phyloP scores from a whole-genome alignment of 345 rosid species.

The Ceriops tagal region DNA sequence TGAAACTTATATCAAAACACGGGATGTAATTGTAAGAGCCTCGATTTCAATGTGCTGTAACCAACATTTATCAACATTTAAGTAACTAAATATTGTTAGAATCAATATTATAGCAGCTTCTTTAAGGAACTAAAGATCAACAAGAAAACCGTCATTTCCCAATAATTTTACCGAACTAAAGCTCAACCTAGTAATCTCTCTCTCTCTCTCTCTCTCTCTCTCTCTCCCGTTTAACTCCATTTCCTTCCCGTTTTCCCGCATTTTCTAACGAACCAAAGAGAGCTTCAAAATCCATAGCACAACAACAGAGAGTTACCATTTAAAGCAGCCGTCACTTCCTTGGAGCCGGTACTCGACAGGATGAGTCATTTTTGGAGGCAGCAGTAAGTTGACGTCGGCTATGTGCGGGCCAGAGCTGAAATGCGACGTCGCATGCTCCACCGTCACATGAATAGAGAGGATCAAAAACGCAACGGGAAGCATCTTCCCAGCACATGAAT shows the following conservation, averaged over 20 bases:
- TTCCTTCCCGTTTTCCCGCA: background rate
- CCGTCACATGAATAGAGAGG: slow-evolving; percentile 25
- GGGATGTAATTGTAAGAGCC: too few species aligned
- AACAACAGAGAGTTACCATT: slow-evolving; percentile 47
- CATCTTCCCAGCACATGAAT: background rate
- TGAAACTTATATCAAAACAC: too few species aligned
- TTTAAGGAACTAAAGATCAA: too few species aligned
- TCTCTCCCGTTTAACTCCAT: too few species aligned
- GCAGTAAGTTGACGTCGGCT: slow-evolving; percentile 79
- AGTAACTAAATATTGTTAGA: too few species aligned
- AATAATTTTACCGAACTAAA: too few species aligned
- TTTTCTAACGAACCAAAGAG: background rate
- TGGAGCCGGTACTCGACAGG: slow-evolving; percentile 92
- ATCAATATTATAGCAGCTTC: too few species aligned
- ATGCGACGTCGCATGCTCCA: slow-evolving; percentile 29
- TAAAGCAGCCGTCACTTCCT: slow-evolving; percentile 96
- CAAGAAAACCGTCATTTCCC: too few species aligned
- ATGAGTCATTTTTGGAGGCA: slow-evolving; percentile 88
- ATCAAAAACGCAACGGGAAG: slow-evolving; percentile 12
- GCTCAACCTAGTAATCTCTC: too few species aligned
- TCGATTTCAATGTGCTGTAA: too few species aligned
- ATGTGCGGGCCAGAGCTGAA: slow-evolving; percentile 76
- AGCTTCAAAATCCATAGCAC: background rate
- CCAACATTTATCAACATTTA: too few species aligned
- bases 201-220: too few species aligned